phyloP scores from a whole-genome alignment of 192 early-diverging fungal species.

The Gigaspora rosea region DNA sequence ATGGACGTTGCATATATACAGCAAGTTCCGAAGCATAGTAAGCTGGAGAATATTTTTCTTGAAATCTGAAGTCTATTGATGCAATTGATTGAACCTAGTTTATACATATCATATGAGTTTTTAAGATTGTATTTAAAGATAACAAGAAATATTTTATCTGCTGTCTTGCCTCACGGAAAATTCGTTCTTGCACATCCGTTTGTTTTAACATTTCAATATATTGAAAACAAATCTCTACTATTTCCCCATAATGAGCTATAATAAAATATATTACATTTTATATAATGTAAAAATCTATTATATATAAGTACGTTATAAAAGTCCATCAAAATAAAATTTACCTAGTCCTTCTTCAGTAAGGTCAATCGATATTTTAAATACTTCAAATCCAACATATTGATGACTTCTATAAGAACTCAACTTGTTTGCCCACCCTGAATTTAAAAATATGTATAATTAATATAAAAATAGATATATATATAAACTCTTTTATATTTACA shows the following conservation, averaged over 20 bases:
- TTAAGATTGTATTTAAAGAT: not conserved
- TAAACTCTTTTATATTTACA: not conserved
- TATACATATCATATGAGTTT: not conserved
- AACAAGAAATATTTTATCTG: not conserved
- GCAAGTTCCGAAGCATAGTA: slow-evolving; percentile 69
- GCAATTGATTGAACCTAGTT: slow-evolving; percentile 46
- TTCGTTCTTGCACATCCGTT: slow-evolving; percentile 71
- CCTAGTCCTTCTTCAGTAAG: slow-evolving; percentile 82
- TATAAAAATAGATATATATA: not conserved
- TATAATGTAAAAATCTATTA: too few species aligned
- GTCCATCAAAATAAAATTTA: not conserved
- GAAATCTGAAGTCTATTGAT: slow-evolving; percentile 67
- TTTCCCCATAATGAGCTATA: slow-evolving; percentile 69
- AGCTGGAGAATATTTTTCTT: slow-evolving; percentile 71
- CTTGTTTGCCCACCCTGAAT: slow-evolving; percentile 76
- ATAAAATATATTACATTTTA: too few species aligned
- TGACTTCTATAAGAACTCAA: slow-evolving; percentile 66
- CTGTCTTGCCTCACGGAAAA: slow-evolving; percentile 73
- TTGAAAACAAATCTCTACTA: slow-evolving; percentile 80
- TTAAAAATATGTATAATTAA: not conserved
- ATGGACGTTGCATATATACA: slow-evolving; percentile 75
- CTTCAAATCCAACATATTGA: slow-evolving; percentile 71
- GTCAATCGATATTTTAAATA: slow-evolving; percentile 82
- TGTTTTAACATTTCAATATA: slow-evolving; percentile 82
- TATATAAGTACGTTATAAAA: too few species aligned